phyloP scores from a whole-genome alignment of 495 filamentous ascomycete species.

The Glonium stellatum region DNA sequence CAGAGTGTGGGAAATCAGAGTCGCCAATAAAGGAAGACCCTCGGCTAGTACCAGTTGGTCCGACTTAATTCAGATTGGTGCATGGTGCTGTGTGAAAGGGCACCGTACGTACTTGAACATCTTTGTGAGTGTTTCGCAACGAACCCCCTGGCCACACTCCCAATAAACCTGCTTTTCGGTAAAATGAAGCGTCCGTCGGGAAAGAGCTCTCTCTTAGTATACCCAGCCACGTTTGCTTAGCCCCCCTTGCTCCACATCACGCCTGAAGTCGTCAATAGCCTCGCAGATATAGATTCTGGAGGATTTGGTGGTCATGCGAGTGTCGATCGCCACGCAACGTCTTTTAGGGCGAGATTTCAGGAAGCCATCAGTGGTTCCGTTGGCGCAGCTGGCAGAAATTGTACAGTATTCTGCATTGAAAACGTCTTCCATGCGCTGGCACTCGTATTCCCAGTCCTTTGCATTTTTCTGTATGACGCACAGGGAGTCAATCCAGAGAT shows the following conservation, averaged over 20 bases:
- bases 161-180: constrained; percentile 35
- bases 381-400: constrained; percentile 33
- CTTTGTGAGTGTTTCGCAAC: constrained; percentile 32
- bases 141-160: constrained; percentile 38
- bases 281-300: constrained; percentile 27
- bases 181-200: constrained; percentile 39
- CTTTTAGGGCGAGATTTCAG: constrained; percentile 3
- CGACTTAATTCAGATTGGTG: neutral
- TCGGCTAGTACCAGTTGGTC: neutral
- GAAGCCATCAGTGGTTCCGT: constrained; percentile 27
- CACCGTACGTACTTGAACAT: constrained; percentile 28
- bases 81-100: neutral
- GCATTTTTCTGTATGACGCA: constrained; percentile 38
- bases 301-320: neutral
- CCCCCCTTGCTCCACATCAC: constrained; percentile 30
- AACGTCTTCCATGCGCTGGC: constrained; percentile 37
- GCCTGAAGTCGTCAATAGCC: constrained; percentile 32
- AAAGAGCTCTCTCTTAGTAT: constrained; percentile 37
- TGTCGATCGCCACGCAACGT: neutral
- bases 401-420: constrained; percentile 30
- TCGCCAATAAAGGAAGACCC: neutral
- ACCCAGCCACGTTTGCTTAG: constrained; percentile 39
- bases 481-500: constrained; percentile 35
- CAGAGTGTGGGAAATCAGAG: neutral
- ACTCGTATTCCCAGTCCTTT: constrained; percentile 35